These are phyloP conservation scores for Tuber melanosporum DNA, from an alignment of 495 filamentous ascomycete species.

Conservation along the genomic window DNA sequence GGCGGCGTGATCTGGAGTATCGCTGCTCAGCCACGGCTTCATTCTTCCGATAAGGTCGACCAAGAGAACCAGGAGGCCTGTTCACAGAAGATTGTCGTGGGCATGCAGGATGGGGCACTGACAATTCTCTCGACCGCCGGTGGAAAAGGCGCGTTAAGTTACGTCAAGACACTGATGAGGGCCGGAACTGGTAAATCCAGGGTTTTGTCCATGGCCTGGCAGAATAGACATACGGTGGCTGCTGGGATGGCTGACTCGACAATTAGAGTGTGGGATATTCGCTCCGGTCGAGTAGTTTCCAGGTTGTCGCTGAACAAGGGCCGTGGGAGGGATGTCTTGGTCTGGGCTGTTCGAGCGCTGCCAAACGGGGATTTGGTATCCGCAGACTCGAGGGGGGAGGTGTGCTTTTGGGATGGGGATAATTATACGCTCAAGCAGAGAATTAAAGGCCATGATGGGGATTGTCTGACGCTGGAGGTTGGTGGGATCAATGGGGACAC, in stretches of 20 bases:
- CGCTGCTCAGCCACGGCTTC: conserved; percentile 69
- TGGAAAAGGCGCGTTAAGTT: conserved; percentile 31
- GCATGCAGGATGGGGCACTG: conserved; percentile 86
- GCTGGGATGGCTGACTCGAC: conserved; percentile 89
- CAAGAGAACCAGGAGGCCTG: conserved; percentile 31
- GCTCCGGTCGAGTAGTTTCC: conserved; percentile 63
- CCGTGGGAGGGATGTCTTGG: conserved; percentile 75
- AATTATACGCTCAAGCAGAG: conserved; percentile 80
- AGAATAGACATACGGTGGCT: conserved; percentile 71
- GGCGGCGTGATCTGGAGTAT: conserved; percentile 97
- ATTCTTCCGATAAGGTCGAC: conserved; percentile 42
- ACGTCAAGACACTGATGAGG: conserved; percentile 50
- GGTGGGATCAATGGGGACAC: conserved; percentile 67
- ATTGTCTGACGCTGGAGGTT: conserved; percentile 75
- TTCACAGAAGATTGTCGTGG: conserved; percentile 73
- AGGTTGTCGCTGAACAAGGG: conserved; percentile 81
- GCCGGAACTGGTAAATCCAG: conserved; percentile 73
- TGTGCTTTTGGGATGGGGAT: conserved; percentile 88
- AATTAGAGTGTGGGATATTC: conserved; percentile 81
- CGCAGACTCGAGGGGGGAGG: conserved; percentile 85
- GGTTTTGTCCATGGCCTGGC: conserved; percentile 82
- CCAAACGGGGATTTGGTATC: conserved; percentile 85
- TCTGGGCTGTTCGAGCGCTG: conserved; percentile 87
- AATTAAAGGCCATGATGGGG: conserved; percentile 77
- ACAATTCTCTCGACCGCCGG: conserved; percentile 69